These are phyloP conservation scores for Eremothecium cymbalariae DNA, from an alignment of 1,139 yeast species.

Conservation along the genomic window DNA sequence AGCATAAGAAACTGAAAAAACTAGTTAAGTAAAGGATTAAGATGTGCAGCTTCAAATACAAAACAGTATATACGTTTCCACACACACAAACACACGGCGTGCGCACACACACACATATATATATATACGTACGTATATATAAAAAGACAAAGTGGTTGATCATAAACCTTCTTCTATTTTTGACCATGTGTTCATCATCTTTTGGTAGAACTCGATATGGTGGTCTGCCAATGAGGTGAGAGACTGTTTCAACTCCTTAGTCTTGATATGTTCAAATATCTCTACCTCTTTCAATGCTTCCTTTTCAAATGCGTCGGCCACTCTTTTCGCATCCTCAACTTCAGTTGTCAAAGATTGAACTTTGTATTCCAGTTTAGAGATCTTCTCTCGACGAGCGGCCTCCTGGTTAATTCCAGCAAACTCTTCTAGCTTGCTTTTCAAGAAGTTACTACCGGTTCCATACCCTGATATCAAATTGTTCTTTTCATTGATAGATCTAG, in stretches of 20 bases:
- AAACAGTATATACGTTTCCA: no score
- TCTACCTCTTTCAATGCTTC: constrained; percentile 65
- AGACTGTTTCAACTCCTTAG: constrained; percentile 64
- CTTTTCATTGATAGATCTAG: constrained; percentile 61
- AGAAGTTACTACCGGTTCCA: constrained; percentile 41
- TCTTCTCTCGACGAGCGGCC: constrained; percentile 44
- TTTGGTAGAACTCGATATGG: constrained; percentile 66
- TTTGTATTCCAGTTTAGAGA: constrained; percentile 45
- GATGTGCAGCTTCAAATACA: background rate
- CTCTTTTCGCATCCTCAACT: constrained; percentile 57
- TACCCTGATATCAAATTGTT: constrained; percentile 51
- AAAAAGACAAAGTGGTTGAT: background rate
- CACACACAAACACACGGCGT: no score
- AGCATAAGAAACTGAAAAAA: constrained; percentile 9
- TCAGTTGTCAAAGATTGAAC: constrained; percentile 51
- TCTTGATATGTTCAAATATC: constrained; percentile 73
- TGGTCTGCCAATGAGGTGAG: constrained; percentile 65
- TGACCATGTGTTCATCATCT: constrained; percentile 67
- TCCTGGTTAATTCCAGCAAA: constrained; percentile 54
- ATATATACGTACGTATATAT: background rate
- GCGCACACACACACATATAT: background rate
- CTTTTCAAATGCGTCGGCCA: constrained; percentile 62
- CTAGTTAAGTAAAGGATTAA: background rate
- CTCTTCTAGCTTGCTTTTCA: constrained; percentile 50
- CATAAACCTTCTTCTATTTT: constrained; percentile 39